Conservation (phyloP, 2,329 filamentous ascomycete genomes). For the Colletotrichum brevisporum region DNA sequence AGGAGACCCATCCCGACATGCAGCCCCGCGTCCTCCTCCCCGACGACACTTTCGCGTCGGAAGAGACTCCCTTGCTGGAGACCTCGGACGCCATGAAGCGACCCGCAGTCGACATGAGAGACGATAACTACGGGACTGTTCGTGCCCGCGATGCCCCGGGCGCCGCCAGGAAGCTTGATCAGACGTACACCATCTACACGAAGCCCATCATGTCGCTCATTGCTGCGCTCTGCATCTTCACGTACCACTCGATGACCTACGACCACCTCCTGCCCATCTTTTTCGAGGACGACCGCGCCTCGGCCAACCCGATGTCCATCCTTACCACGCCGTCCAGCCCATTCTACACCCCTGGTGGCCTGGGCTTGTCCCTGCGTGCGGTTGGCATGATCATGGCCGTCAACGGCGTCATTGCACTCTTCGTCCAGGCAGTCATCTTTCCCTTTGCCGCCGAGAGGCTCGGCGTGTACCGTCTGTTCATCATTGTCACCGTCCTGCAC, state of each 20-base stretch:
- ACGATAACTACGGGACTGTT: constrained; percentile 87
- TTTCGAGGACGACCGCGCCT: constrained; percentile 80
- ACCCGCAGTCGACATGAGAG: constrained; percentile 79
- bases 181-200: constrained; percentile 62
- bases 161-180: constrained; percentile 50
- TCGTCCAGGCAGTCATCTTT: constrained; percentile 73
- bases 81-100: constrained; percentile 82
- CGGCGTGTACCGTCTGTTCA: constrained; percentile 72
- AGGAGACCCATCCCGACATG: constrained; percentile 83
- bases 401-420: constrained; percentile 71
- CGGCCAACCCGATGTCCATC: constrained; percentile 52
- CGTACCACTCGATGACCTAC: constrained; percentile 95
- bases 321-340: constrained; percentile 53
- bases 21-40: constrained; percentile 51
- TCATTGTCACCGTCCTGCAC: constrained; percentile 71
- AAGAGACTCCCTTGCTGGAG: constrained; percentile 81
- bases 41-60: constrained; percentile 65
- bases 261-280: constrained; percentile 95
- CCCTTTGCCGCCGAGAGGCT: constrained; percentile 70
- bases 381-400: constrained; percentile 74
- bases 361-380: constrained; percentile 73
- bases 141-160: constrained; percentile 53
- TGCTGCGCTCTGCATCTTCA: constrained; percentile 88
- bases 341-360: constrained; percentile 72
- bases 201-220: constrained; percentile 81